Evolutionary conservation across 345 rosid species (phyloP).

Genomic region (Balakata baccata): DNA sequence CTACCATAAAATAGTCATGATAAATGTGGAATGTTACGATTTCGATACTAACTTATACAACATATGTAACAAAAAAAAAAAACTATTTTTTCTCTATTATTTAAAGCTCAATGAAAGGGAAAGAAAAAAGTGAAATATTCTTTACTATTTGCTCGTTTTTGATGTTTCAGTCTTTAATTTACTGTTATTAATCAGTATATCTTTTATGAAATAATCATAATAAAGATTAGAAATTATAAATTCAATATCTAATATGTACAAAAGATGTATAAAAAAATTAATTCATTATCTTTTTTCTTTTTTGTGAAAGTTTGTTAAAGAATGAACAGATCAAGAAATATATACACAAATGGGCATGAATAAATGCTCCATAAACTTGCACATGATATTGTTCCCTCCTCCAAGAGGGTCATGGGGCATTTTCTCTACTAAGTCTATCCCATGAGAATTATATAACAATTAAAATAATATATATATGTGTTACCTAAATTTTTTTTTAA

Average conservation of each 20-base stretch:
- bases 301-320: neutral
- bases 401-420: constrained; percentile 23
- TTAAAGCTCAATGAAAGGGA: no score
- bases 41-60: no score
- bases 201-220: no score
- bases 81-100: no score
- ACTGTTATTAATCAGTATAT: no score
- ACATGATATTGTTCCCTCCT: constrained; percentile 56
- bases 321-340: constrained; percentile 13
- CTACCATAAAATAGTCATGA: no score
- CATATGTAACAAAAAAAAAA: no score
- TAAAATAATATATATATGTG: neutral
- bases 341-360: constrained; percentile 31
- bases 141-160: neutral
- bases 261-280: neutral
- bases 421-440: constrained; percentile 14
- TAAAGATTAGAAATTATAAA: no score
- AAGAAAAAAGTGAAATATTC: neutral
- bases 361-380: constrained; percentile 59
- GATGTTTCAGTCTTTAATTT: no score
- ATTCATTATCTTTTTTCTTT: neutral
- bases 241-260: no score
- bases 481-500: neutral
- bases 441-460: neutral
- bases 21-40: no score